Percentiles rank a stretch among this genome's conserved stretches.
Conservation (phyloP, 164 flowering plant species). For the Chimonanthus salicifolius region DNA sequence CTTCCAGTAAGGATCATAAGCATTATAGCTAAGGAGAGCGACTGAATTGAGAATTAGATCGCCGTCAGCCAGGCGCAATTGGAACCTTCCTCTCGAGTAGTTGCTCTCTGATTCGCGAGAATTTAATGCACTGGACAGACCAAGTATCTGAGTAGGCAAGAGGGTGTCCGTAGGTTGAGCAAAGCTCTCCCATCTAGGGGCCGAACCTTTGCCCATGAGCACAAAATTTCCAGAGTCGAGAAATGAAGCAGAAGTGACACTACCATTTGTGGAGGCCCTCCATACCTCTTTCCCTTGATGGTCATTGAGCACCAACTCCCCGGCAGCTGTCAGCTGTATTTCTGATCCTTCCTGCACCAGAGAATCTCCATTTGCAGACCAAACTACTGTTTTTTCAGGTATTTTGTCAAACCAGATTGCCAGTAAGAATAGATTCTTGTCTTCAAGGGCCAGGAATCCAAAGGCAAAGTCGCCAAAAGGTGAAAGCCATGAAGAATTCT, state of each 20-base stretch:
- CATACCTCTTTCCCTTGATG: slow-evolving; percentile 3
- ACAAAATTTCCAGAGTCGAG: slow-evolving; percentile 6
- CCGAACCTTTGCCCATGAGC: background rate
- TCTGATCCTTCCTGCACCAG: background rate
- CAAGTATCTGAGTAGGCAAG: slow-evolving; percentile 19
- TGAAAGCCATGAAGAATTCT: background rate
- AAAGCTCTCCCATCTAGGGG: background rate
- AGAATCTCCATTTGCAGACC: slow-evolving; percentile 8
- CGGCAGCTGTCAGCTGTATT: background rate
- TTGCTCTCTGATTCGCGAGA: slow-evolving; percentile 21
- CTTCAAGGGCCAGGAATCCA: background rate
- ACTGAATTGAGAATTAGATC: slow-evolving; percentile 28
- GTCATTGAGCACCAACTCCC: background rate
- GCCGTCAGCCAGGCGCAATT: slow-evolving; percentile 26
- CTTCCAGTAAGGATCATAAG: slow-evolving; percentile 11
- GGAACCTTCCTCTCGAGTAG: slow-evolving; percentile 36
- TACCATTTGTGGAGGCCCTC: background rate
- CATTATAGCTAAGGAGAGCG: slow-evolving; percentile 4
- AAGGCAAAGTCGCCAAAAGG: background rate
- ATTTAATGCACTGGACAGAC: slow-evolving; percentile 2
- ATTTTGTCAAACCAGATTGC: slow-evolving; percentile 5
- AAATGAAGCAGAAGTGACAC: slow-evolving; percentile 2
- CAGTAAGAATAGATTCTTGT: background rate
- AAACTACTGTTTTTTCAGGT: slow-evolving; percentile 6
- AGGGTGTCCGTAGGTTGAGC: background rate